A percentile compares a stretch with the other conserved stretches of the same genome.
phyloP scores from a whole-genome alignment of 805 yeast species.

The Hanseniaspora guilliermondii region DNA sequence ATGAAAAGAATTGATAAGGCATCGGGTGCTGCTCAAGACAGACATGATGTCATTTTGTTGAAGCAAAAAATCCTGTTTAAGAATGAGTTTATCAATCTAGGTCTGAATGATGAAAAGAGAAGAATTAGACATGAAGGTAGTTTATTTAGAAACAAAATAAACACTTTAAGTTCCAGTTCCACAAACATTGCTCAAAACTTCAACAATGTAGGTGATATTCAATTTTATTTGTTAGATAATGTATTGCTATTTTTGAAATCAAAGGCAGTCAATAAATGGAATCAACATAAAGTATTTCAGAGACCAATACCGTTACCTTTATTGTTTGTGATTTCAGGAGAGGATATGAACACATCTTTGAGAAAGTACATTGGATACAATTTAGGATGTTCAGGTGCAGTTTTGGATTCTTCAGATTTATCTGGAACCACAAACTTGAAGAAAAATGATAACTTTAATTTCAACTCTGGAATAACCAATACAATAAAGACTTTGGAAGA shows the following conservation, averaged over 20 bases:
- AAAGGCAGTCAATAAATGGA: slow-evolving; percentile 78
- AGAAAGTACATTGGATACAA: slow-evolving; percentile 29
- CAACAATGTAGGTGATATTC: slow-evolving; percentile 48
- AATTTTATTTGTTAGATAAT: slow-evolving; percentile 78
- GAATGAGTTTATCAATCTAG: slow-evolving; percentile 77
- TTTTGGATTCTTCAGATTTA: slow-evolving; percentile 18
- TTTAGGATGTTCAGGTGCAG: slow-evolving; percentile 26
- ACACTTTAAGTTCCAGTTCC: slow-evolving; percentile 1
- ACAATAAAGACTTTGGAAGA: not conserved
- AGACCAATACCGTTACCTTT: slow-evolving; percentile 75
- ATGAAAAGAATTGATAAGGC: slow-evolving; percentile 65
- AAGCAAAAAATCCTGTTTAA: slow-evolving; percentile 73
- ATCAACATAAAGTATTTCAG: slow-evolving; percentile 81
- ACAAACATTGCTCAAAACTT: slow-evolving; percentile 8
- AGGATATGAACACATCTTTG: slow-evolving; percentile 54
- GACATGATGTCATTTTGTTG: slow-evolving; percentile 76
- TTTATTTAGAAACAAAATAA: slow-evolving; percentile 25
- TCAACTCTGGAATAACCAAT: slow-evolving; percentile 11
- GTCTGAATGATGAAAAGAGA: slow-evolving; percentile 69
- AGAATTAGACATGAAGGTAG: slow-evolving; percentile 39
- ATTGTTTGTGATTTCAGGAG: slow-evolving; percentile 60
- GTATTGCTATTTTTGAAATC: slow-evolving; percentile 73
- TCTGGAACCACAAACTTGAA: slow-evolving; percentile 4
- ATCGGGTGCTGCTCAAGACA: slow-evolving; percentile 86
- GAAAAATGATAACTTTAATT: slow-evolving; percentile 9